phyloP scores from a whole-genome alignment of 768 basidiomycete species.

The Agaricus sinodeliciosus region DNA sequence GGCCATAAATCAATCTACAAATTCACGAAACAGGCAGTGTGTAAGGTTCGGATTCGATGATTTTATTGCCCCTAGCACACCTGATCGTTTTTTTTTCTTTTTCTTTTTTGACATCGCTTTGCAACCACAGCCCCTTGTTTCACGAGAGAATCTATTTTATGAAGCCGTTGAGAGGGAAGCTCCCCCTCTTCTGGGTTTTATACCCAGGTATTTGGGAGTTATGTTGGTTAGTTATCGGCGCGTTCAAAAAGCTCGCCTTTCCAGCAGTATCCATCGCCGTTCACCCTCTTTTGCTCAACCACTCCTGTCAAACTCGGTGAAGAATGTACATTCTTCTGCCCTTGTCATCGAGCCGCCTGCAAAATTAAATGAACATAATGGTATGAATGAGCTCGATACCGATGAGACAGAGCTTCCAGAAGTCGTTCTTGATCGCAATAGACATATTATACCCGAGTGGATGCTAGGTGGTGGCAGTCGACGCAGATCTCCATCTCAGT shows the following conservation, averaged over 20 bases:
- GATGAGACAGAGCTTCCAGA: constrained; percentile 89
- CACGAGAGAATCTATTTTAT: constrained; percentile 96
- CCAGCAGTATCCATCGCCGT: neutral
- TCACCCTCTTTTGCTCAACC: constrained; percentile 13
- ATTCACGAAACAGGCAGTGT: constrained; percentile 95
- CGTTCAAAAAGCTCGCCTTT: constrained; percentile 41
- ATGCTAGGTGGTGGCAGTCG: constrained; percentile 50
- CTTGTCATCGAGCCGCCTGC: constrained; percentile 14
- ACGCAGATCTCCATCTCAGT: constrained; percentile 44
- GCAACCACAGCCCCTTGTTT: constrained; percentile 76
- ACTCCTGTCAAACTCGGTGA: constrained; percentile 23
- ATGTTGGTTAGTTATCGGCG: constrained; percentile 96
- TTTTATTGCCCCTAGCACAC: constrained; percentile 10
- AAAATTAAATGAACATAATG: constrained; percentile 21
- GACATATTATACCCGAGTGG: constrained; percentile 97
- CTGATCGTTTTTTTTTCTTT: constrained; percentile 15
- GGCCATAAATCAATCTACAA: constrained; percentile 97
- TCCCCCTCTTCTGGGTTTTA: constrained; percentile 87
- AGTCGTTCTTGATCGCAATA: constrained; percentile 83
- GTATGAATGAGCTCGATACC: constrained; percentile 34
- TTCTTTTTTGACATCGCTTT: constrained; percentile 11
- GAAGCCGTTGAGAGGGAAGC: constrained; percentile 93
- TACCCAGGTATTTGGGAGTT: constrained; percentile 97
- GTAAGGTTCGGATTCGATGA: constrained; percentile 67
- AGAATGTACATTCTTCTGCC: constrained; percentile 13